These are phyloP conservation scores for Kitagawia praeruptora DNA, from an alignment of 129 eudicot genomes.

Conservation along the genomic window DNA sequence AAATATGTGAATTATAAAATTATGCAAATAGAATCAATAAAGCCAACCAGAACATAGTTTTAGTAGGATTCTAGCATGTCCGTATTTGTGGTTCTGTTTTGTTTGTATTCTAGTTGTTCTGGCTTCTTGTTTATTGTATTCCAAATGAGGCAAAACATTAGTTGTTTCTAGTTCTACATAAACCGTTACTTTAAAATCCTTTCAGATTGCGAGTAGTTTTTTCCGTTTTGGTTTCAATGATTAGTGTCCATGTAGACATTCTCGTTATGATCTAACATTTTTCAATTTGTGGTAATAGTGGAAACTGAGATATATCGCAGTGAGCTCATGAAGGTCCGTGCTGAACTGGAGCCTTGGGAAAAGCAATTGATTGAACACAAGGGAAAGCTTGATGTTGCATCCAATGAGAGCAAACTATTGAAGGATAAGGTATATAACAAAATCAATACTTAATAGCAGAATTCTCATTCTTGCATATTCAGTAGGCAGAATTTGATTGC, in stretches of 20 bases:
- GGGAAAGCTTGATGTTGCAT: conserved; percentile 88
- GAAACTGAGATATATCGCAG: conserved; percentile 74
- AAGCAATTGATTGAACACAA: conserved; percentile 71
- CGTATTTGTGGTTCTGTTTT: neutral
- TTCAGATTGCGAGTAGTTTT: neutral
- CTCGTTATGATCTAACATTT: neutral
- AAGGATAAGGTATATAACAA: conserved; percentile 54
- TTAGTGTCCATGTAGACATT: neutral
- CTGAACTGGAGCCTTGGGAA: conserved; percentile 91
- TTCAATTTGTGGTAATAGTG: conserved; percentile 32
- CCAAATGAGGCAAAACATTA: neutral
- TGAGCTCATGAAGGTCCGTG: conserved; percentile 69
- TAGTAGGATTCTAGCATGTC: neutral
- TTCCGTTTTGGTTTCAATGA: neutral
- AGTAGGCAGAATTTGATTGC: neutral
- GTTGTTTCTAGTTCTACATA: neutral
- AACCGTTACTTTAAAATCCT: neutral
- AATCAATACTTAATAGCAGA: neutral
- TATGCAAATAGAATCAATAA: neutral
- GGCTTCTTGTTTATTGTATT: neutral
- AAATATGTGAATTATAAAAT: neutral
- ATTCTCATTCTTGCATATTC: neutral
- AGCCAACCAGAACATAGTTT: neutral
- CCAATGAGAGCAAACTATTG: conserved; percentile 58
- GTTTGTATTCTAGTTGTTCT: neutral